Conservation (phyloP, 2,329 filamentous ascomycete species). For the Thelonectria discophora region DNA sequence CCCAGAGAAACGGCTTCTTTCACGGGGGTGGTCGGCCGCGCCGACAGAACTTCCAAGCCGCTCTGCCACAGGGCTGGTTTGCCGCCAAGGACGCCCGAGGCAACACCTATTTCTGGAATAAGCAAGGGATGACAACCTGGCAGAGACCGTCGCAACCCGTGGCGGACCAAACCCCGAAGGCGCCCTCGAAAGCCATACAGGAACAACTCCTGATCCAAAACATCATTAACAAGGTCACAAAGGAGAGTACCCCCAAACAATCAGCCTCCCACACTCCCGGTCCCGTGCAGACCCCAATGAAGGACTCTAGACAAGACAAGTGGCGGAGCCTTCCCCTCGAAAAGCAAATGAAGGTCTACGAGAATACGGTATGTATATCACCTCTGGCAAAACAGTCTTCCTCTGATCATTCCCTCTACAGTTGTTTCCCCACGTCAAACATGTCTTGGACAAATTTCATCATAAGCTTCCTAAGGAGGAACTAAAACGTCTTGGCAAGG, state of each 20-base stretch:
- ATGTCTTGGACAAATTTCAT: conserved; percentile 86
- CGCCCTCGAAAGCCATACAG: conserved; percentile 68
- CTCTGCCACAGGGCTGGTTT: conserved; percentile 87
- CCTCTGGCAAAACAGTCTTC: neutral
- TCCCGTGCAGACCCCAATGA: conserved; percentile 61
- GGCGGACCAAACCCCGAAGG: conserved; percentile 68
- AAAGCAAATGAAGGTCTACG: conserved; percentile 95
- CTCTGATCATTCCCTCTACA: conserved; percentile 48
- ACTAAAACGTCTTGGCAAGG: conserved; percentile 68
- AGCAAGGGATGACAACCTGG: conserved; percentile 83
- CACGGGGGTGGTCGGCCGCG: conserved; percentile 56
- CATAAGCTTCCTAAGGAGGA: conserved; percentile 86
- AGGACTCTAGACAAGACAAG: conserved; percentile 72
- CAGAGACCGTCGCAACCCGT: conserved; percentile 76
- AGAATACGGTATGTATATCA: conserved; percentile 78
- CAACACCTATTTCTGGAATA: conserved; percentile 85
- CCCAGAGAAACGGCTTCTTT: conserved; percentile 64
- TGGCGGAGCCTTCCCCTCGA: conserved; percentile 77
- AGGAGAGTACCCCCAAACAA: conserved; percentile 64
- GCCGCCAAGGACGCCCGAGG: conserved; percentile 75
- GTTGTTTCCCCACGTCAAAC: conserved; percentile 86
- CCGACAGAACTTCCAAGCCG: conserved; percentile 63
- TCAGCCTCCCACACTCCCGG: conserved; percentile 72
- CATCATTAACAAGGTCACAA: conserved; percentile 85
- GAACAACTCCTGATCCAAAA: conserved; percentile 81